Evolutionary conservation across 2,329 filamentous ascomycete genomes (phyloP), one percentile per base, ranked within the genome.

Genomic region (Sclerotiophoma versabilis): DNA sequence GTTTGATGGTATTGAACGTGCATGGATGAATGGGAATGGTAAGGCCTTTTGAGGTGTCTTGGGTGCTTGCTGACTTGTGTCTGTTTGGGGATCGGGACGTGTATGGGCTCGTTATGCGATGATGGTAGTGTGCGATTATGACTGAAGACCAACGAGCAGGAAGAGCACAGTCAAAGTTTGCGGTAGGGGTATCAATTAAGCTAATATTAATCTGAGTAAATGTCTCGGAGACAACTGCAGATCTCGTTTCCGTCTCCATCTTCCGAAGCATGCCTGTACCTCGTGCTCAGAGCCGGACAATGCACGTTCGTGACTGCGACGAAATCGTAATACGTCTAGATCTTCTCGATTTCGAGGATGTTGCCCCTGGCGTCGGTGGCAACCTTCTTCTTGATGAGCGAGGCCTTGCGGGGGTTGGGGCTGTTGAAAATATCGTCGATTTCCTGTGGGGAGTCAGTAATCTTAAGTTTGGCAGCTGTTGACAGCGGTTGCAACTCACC

Each of bases 291-390:
- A n/a, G 23, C 11, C 19, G 25, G 15, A 37, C 7, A 23, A 38
- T 23, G 17, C 14, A 10, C 2, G 8, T 22, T 14, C 17, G 15
- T 11, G 20, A 4, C 12, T 32, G 32, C 12, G 17, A 29, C 20
- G 2, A 6, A n/a, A 7, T 15, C 6, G 8, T 4, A 1, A n/a
- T 15, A 3, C 4, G 10, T 14, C 49, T 54, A 69, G 6, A 69
- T 48, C 57, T 66, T 68, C 62, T 70, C 64, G 27, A 64, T 58
- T 39, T 59, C 59, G 32, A 71, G 17, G 15, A 70, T 54, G 14
- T 64, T 62, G 20, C 62, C 63, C 3, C 60, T 43, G 5, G 50
- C 20, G 22, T 63, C 58, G 23, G 62, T 49, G 5, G 56, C 66
- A 20, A 71, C 26, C 57, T 60, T 69, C 62, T 62, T 69, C 59